Evolutionary conservation across 495 filamentous ascomycete genomes (phyloP).

Genomic region (Immersiella caudata): DNA sequence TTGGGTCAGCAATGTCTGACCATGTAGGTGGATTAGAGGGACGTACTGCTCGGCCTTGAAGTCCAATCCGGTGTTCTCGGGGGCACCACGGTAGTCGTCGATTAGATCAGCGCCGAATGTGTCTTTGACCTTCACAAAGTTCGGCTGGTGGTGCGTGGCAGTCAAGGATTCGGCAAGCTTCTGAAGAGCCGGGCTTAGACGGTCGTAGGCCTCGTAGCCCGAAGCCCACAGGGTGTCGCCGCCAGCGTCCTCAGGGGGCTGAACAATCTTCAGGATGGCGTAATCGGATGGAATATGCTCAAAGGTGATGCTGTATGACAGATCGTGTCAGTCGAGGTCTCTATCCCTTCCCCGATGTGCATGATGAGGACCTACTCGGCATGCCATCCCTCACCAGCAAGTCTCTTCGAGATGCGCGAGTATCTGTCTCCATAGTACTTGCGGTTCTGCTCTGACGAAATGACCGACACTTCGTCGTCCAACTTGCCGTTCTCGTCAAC

Average conservation of each 20-base stretch:
- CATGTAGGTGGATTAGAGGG: background rate
- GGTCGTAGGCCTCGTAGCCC: constrained; percentile 73
- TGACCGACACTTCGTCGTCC: constrained; percentile 72
- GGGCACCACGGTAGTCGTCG: constrained; percentile 59
- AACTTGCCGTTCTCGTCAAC: constrained; percentile 56
- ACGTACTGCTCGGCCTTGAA: constrained; percentile 60
- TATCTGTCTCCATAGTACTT: constrained; percentile 62
- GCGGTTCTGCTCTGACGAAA: constrained; percentile 65
- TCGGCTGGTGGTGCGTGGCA: constrained; percentile 62
- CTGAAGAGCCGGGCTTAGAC: constrained; percentile 62
- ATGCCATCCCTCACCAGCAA: constrained; percentile 41
- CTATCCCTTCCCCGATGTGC: too few species aligned
- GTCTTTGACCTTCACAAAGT: constrained; percentile 58
- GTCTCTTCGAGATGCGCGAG: constrained; percentile 50
- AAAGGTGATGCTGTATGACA: constrained; percentile 57
- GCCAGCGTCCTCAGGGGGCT: constrained; percentile 60
- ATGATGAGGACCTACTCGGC: constrained; percentile 33
- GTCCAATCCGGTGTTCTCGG: constrained; percentile 64
- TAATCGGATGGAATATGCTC: constrained; percentile 66
- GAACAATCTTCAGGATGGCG: constrained; percentile 58
- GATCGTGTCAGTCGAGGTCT: constrained; percentile 9
- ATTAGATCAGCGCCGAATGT: constrained; percentile 59
- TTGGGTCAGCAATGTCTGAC: constrained; percentile 21
- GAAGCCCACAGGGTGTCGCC: constrained; percentile 72
- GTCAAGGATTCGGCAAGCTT: constrained; percentile 67